Evolutionary conservation across 2,329 filamentous ascomycete genomes (phyloP), one percentile per base, ranked within the genome.

Genomic region (Dryadomyces quercus-mongolicae): DNA sequence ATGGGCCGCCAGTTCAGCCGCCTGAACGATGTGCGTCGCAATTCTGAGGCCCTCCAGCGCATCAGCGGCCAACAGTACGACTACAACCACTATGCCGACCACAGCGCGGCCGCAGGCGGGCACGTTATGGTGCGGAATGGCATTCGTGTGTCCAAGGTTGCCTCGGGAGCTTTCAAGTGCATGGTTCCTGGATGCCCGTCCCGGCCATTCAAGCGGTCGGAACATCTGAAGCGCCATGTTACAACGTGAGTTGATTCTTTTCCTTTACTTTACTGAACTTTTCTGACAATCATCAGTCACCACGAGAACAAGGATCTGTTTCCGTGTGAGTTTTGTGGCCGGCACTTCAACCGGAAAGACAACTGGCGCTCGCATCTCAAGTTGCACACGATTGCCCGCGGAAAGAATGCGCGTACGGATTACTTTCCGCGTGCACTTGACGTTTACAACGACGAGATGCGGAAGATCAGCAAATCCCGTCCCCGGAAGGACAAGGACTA

Each of bases 221-320:
- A 81, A 63, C 77, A 81, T 57, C 65, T 80, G 18, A 80, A 79
- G 66, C 70, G 77, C 31, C 77, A 81, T 61, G 68, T 73, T 52
- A 70, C 70, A 53, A 74, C 74, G 76, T 79, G 61, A 68, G 74
- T 20, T n/a, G n/a, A n/a, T n/a, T n/a, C n/a, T n/a, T n/a, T n/a
- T n/a, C n/a, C n/a, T 38, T 52, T 6, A 16, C 31, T 12, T 8
- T 36, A 10, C 13, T 42, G 16, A 25, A 4, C 20, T 46, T 20
- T 18, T 44, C 20, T 54, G 43, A 49, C 15, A 15, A 15, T 7
- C n/a, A 47, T 10, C 18, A 9, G 25, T 12, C 58, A 60, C 56
- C 66, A 65, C 45, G 60, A 63, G 40, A 65, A 67, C 52, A 58
- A 60, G 16, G 59, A 60, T 1, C 45, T 44, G 8, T 70, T 68